A percentile compares a stretch with the other conserved stretches of the same genome.
Evolutionary conservation across 768 basidiomycete species (phyloP).

Genomic region (Piloderma croceum): DNA sequence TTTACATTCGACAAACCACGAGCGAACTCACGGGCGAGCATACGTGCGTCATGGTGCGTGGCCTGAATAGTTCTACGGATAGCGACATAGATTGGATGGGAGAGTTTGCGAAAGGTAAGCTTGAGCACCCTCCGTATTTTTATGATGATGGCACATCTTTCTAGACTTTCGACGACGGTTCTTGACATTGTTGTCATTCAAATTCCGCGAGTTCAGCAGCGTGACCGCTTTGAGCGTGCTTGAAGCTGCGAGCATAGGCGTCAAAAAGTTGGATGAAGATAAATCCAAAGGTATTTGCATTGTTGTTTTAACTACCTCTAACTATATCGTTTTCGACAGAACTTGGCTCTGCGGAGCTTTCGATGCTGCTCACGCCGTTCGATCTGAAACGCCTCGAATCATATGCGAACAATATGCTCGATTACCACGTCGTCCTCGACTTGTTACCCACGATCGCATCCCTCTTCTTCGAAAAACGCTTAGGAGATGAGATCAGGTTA

Average conservation of each 20-base stretch:
- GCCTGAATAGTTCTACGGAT: constrained; percentile 62
- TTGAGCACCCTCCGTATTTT: background rate
- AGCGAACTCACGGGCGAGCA: constrained; percentile 97
- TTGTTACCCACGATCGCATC: constrained; percentile 74
- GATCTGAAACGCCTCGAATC: constrained; percentile 94
- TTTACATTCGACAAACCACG: constrained; percentile 89
- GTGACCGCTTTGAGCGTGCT: constrained; percentile 83
- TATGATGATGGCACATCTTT: background rate
- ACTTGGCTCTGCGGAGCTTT: constrained; percentile 39
- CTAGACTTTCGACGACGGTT: constrained; percentile 91
- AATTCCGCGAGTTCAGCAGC: constrained; percentile 90
- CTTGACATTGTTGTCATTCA: constrained; percentile 83
- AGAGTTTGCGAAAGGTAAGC: constrained; percentile 80
- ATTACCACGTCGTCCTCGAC: constrained; percentile 95
- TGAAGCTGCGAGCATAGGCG: constrained; percentile 69
- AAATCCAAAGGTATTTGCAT: constrained; percentile 36
- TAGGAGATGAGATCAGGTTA: constrained; percentile 60
- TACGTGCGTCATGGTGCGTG: constrained; percentile 91
- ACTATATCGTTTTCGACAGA: background rate
- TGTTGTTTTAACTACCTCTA: constrained; percentile 4
- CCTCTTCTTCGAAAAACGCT: constrained; percentile 78
- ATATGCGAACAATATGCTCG: constrained; percentile 92
- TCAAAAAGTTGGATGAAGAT: constrained; percentile 40
- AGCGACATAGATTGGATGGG: constrained; percentile 74
- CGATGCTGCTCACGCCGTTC: constrained; percentile 75